Evolutionary conservation across 73 alveolate species (phyloP), one percentile per base, ranked within the genome.

Genomic region (Uronychia binucleata): DNA sequence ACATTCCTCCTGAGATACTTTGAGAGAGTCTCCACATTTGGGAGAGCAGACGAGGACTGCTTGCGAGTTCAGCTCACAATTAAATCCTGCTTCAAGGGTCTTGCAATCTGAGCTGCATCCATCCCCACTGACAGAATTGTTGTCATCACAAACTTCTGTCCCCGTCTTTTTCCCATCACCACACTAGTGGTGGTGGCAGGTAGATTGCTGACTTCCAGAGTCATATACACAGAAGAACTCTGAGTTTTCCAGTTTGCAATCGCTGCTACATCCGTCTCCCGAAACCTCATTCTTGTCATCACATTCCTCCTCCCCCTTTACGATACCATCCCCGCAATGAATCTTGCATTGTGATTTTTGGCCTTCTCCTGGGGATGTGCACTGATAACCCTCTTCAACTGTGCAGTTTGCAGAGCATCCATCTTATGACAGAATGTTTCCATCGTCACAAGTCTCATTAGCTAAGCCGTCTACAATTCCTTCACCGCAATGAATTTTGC

Each of bases 1-100:
- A 26, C 88, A 81, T 58, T 58, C 26, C 34, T 81, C 88, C 0
- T 13, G 77, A 1, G 74, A 26, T 25, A 31, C 0, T 30, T 59
- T 60, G 1, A 57, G 0, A 0, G 81, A 80, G 59, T 81, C 88
- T 5, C 88, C 88, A 81, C 88, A 81, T 19, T 13, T 78, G 30
- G 33, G 33, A 32, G 11, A 11, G 27, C 85, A 78, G 1, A 8
- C 26, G 14, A 11, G 34, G 76, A 57, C 35, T 1, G 13, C 11
- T 1, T 8, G 5, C 27, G 76, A 1, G 29, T 26, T 34, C 33
- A 34, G 67, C 13, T 8, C 1, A 29, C 85, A 78, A 14, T 78
- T 26, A 46, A 11, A 19, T 46, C 67, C 67, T 11, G 5, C 19
- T 46, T 46, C 67, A 11, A 46, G 19, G 5, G 19, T 19, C 67